These are phyloP conservation scores for Lactifluus pinguis DNA, from an alignment of 768 basidiomycete species.

Conservation along the genomic window DNA sequence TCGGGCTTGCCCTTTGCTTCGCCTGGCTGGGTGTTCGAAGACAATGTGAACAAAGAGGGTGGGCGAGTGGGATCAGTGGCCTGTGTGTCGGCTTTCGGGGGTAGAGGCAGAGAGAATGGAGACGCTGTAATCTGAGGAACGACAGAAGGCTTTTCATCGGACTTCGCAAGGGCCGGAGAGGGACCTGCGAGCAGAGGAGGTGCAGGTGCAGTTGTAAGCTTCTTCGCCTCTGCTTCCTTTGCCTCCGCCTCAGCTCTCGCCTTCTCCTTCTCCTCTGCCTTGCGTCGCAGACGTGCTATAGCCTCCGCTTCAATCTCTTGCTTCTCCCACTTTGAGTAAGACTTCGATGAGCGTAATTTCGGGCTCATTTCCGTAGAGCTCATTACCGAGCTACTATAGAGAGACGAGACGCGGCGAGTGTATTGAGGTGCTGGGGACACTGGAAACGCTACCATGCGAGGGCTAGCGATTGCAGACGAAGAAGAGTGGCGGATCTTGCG, in stretches of 20 bases:
- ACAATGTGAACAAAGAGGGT: neutral
- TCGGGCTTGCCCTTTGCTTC: slow-evolving; percentile 7
- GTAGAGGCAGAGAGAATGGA: neutral
- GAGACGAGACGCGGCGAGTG: slow-evolving; percentile 17
- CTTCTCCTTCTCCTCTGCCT: slow-evolving; percentile 30
- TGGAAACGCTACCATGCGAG: slow-evolving; percentile 30
- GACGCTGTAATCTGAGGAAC: neutral
- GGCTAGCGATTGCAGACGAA: slow-evolving; percentile 30
- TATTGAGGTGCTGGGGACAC: slow-evolving; percentile 25
- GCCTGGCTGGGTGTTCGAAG: neutral
- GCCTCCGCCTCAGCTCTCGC: slow-evolving; percentile 14
- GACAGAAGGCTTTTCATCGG: slow-evolving; percentile 6
- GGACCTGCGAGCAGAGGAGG: neutral
- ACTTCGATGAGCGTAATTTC: slow-evolving; percentile 35
- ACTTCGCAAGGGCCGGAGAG: neutral
- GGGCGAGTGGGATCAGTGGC: neutral
- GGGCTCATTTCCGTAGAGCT: slow-evolving; percentile 45
- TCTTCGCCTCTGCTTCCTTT: slow-evolving; percentile 28
- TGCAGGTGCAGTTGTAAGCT: neutral
- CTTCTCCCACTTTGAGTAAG: slow-evolving; percentile 78
- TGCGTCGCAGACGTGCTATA: slow-evolving; percentile 59
- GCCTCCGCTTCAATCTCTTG: slow-evolving; percentile 77
- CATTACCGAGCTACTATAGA: slow-evolving; percentile 21
- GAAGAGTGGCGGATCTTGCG: slow-evolving; percentile 34
- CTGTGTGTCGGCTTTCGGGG: neutral